Evolutionary conservation across 257 asterid genomes (phyloP).

Genomic region (Jasminum sambac): DNA sequence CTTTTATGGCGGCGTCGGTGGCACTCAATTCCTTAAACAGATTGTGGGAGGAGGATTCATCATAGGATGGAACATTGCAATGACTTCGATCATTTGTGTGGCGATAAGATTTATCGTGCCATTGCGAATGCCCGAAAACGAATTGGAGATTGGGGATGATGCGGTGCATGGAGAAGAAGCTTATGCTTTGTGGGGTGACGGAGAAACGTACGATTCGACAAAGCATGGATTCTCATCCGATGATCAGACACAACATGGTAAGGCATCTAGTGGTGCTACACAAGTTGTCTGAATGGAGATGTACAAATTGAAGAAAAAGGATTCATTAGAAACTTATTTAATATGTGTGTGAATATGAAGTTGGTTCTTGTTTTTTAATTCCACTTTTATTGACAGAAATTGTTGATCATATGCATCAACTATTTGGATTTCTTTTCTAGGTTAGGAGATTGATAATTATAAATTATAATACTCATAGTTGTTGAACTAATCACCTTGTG

Average conservation of each 20-base stretch:
- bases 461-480: no score
- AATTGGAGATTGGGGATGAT: constrained; percentile 58
- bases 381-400: neutral
- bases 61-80: constrained; percentile 65
- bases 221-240: constrained; percentile 43
- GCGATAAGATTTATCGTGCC: constrained; percentile 43
- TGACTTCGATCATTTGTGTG: constrained; percentile 52
- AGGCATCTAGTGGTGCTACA: constrained; percentile 42
- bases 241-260: constrained; percentile 27
- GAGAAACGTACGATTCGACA: constrained; percentile 57
- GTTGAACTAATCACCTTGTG: no score
- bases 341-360: neutral
- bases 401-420: neutral
- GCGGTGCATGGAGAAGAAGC: constrained; percentile 82
- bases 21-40: constrained; percentile 53
- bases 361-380: neutral
- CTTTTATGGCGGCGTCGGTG: constrained; percentile 58
- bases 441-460: neutral
- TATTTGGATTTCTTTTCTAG: neutral
- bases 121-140: constrained; percentile 63
- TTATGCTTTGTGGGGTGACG: constrained; percentile 72
- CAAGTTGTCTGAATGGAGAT: constrained; percentile 31
- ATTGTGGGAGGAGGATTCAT: constrained; percentile 58
- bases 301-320: neutral
- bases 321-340: neutral